A percentile compares a stretch with the other conserved stretches of the same genome.
These are phyloP conservation scores for Stagonosporopsis chrysanthemi DNA, from an alignment of 2,329 filamentous ascomycete genomes.

Conservation along the genomic window DNA sequence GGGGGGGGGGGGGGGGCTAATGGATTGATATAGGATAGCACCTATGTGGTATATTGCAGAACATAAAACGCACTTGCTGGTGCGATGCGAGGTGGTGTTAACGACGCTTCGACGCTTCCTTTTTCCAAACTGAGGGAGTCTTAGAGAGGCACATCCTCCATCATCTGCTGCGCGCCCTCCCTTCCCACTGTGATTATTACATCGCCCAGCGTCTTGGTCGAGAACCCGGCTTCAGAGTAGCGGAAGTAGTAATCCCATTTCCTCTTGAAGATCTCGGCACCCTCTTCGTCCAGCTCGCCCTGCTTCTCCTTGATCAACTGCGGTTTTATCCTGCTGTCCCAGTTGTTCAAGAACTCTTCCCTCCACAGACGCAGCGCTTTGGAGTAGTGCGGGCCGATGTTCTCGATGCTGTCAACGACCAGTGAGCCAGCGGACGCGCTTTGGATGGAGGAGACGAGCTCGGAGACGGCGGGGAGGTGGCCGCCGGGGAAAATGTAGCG, in stretches of 20 bases:
- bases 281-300: slow-evolving; percentile 68
- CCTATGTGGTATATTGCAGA: slow-evolving; percentile 14
- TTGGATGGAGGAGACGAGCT: slow-evolving; percentile 71
- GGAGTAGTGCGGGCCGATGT: slow-evolving; percentile 77
- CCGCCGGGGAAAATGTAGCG: slow-evolving; percentile 83
- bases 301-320: slow-evolving; percentile 66
- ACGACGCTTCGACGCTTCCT: too few relatives aligned
- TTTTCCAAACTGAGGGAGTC: not conserved
- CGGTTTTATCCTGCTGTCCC: slow-evolving; percentile 66
- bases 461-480: slow-evolving; percentile 70
- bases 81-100: not conserved
- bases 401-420: slow-evolving; percentile 72
- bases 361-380: slow-evolving; percentile 74
- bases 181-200: slow-evolving; percentile 74
- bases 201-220: slow-evolving; percentile 75
- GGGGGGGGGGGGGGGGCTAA: too few relatives aligned
- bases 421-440: slow-evolving; percentile 67
- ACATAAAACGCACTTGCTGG: not conserved
- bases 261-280: slow-evolving; percentile 70
- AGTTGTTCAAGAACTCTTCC: slow-evolving; percentile 70
- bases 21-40: slow-evolving; percentile 8
- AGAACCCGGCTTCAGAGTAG: slow-evolving; percentile 77
- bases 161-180: slow-evolving; percentile 70
- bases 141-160: slow-evolving; percentile 72
- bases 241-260: slow-evolving; percentile 83